Percentiles rank a stretch among this genome's conserved stretches.
These are phyloP conservation scores for Cercospora berteroae DNA, from an alignment of 2,329 filamentous ascomycete species.

Conservation along the genomic window DNA sequence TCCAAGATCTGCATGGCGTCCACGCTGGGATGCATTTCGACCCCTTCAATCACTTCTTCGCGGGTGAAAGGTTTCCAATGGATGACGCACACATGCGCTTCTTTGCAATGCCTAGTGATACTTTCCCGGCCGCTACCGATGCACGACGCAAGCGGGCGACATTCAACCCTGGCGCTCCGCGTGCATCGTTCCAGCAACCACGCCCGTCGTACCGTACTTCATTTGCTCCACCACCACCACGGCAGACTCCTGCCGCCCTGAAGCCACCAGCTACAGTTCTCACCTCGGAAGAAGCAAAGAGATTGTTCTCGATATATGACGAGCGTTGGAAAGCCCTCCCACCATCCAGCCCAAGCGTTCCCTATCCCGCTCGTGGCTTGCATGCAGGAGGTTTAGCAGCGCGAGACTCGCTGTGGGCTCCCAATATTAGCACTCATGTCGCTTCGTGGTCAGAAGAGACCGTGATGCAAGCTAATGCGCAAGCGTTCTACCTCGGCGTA, in stretches of 20 bases:
- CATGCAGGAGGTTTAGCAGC: constrained; percentile 26
- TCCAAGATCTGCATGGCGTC: constrained; percentile 22
- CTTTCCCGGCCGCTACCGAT: constrained; percentile 2
- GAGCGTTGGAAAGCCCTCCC: constrained; percentile 32
- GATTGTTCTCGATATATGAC: constrained; percentile 32
- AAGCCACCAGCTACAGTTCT: constrained; percentile 28
- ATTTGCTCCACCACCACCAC: constrained; percentile 8
- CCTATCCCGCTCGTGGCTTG: constrained; percentile 35
- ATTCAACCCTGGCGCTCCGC: constrained; percentile 17
- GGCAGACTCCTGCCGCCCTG: constrained; percentile 17
- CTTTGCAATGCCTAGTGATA: constrained; percentile 25
- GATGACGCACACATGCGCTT: constrained; percentile 20
- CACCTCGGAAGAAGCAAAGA: constrained; percentile 30
- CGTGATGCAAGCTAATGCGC: constrained; percentile 36
- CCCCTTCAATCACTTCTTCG: constrained; percentile 23
- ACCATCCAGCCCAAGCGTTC: constrained; percentile 29
- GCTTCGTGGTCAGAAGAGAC: constrained; percentile 35
- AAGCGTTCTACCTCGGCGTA: constrained; percentile 35
- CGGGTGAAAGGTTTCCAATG: constrained; percentile 9
- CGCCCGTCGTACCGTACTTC: constrained; percentile 6
- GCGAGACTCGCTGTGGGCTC: constrained; percentile 32
- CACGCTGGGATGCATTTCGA: constrained; percentile 13
- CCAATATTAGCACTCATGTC: constrained; percentile 21
- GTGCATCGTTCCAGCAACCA: constrained; percentile 3
- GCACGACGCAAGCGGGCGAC: constrained; percentile 22